phyloP scores from a whole-genome alignment of 208 protist species.

The Angomonas deanei region DNA sequence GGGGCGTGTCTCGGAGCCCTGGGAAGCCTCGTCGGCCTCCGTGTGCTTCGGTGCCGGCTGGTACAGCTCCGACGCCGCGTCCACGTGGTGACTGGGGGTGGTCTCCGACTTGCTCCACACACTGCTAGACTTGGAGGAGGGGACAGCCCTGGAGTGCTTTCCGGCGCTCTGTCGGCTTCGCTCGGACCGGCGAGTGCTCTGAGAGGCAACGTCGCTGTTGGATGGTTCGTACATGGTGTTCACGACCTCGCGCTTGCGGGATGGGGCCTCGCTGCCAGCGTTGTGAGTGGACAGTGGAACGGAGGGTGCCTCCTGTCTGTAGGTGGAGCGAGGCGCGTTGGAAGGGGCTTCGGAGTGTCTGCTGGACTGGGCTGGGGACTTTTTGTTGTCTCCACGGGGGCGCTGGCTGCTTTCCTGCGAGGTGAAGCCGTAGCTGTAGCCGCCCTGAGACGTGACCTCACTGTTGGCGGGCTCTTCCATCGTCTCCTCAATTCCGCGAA shows the following conservation, averaged over 20 bases:
- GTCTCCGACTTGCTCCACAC: neutral
- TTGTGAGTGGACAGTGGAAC: neutral
- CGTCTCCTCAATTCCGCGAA: neutral
- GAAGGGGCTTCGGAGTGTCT: neutral
- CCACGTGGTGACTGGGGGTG: too few species aligned
- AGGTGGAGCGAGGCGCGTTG: too few species aligned
- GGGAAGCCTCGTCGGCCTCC: neutral
- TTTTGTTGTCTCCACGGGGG: neutral
- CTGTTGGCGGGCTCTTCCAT: neutral
- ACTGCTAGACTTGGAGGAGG: neutral
- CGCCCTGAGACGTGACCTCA: neutral
- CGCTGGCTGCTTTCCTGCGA: neutral
- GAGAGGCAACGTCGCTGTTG: neutral
- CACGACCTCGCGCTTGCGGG: neutral
- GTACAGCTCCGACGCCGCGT: neutral
- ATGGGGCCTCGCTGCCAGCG: neutral
- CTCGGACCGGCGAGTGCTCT: too few species aligned
- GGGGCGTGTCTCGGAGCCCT: neutral
- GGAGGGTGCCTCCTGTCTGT: too few species aligned
- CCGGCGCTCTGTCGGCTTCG: neutral
- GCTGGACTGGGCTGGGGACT: neutral
- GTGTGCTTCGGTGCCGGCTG: neutral
- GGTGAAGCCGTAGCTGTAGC: neutral
- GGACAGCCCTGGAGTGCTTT: too few species aligned
- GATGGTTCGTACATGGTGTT: constrained; percentile 4